Conservation (phyloP, 2,329 filamentous ascomycete species). For the Aspergillus uvarum region DNA sequence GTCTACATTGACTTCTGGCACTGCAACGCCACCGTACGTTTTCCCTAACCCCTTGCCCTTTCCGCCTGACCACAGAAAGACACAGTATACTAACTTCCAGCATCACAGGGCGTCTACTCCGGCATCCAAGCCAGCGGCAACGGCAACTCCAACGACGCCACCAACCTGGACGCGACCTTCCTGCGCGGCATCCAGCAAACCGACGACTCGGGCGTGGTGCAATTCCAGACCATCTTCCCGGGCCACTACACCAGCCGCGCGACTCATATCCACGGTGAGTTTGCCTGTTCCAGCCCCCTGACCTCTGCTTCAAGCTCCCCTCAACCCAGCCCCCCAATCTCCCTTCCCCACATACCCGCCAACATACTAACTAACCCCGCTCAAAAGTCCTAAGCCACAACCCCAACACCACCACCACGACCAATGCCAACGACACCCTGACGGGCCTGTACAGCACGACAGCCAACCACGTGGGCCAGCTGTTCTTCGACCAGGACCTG, state of each 20-base stretch:
- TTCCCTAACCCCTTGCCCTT: too few relatives aligned
- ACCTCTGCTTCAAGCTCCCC: too few relatives aligned
- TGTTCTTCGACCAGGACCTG: conserved; percentile 64
- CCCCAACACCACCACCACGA: conserved; percentile 33
- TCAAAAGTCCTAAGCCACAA: conserved; percentile 33
- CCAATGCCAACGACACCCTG: conserved; percentile 52
- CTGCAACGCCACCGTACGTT: conserved; percentile 40
- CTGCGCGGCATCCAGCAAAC: conserved; percentile 48
- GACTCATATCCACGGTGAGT: conserved; percentile 37
- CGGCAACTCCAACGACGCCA: conserved; percentile 37
- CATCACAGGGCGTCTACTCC: conserved; percentile 39
- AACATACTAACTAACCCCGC: conserved; percentile 3
- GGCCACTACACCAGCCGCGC: conserved; percentile 47
- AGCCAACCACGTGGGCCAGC: conserved; percentile 62
- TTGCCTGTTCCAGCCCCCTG: too few relatives aligned
- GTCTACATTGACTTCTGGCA: conserved; percentile 43
- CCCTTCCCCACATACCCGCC: too few relatives aligned
- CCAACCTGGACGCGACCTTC: conserved; percentile 45
- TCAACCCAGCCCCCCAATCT: background rate
- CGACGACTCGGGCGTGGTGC: conserved; percentile 43
- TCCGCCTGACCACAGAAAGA: background rate
- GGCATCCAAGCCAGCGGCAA: conserved; percentile 40
- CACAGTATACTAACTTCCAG: background rate
- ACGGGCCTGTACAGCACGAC: conserved; percentile 42
- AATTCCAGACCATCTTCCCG: conserved; percentile 47